A percentile compares a stretch with the other conserved stretches of the same genome.
phyloP scores from a whole-genome alignment of 176 grass and related monocot genomes.

The Typha latifolia region DNA sequence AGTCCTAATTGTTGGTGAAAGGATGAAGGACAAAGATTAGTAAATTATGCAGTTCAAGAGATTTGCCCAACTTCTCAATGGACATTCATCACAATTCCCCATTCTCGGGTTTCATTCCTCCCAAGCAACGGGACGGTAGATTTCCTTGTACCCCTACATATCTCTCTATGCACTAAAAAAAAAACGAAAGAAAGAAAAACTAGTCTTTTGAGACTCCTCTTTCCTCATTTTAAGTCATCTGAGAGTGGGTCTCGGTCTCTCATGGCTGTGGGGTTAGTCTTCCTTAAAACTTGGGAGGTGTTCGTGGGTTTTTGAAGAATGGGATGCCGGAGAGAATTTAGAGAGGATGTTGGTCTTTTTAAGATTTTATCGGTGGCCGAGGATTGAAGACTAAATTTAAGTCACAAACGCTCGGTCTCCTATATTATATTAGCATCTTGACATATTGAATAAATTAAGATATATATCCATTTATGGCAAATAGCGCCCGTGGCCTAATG shows the following conservation, averaged over 20 bases:
- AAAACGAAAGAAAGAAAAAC: constrained; percentile 11
- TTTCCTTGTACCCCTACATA: constrained; percentile 27
- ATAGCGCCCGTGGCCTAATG: constrained; percentile 86
- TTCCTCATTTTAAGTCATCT: too few relatives aligned
- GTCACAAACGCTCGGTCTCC: neutral
- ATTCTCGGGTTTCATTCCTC: constrained; percentile 26
- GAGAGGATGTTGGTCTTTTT: constrained; percentile 25
- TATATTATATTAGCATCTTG: neutral
- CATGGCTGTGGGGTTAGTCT: constrained; percentile 7
- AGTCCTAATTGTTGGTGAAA: too few relatives aligned
- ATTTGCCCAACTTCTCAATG: constrained; percentile 30
- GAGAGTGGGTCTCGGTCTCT: neutral
- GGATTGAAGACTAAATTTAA: neutral
- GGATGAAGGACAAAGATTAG: constrained; percentile 19
- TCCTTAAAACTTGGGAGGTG: neutral
- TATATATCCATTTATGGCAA: too few relatives aligned
- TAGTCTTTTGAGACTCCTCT: constrained; percentile 27
- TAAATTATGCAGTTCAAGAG: constrained; percentile 29
- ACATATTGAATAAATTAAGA: too few relatives aligned
- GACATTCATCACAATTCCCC: too few relatives aligned
- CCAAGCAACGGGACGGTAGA: constrained; percentile 42
- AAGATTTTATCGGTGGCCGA: constrained; percentile 17
- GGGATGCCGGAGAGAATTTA: constrained; percentile 15
- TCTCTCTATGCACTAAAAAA: too few relatives aligned
- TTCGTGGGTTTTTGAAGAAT: constrained; percentile 25